Conservation (phyloP, 2,329 filamentous ascomycete species). For the Gnomoniopsis sp. region DNA sequence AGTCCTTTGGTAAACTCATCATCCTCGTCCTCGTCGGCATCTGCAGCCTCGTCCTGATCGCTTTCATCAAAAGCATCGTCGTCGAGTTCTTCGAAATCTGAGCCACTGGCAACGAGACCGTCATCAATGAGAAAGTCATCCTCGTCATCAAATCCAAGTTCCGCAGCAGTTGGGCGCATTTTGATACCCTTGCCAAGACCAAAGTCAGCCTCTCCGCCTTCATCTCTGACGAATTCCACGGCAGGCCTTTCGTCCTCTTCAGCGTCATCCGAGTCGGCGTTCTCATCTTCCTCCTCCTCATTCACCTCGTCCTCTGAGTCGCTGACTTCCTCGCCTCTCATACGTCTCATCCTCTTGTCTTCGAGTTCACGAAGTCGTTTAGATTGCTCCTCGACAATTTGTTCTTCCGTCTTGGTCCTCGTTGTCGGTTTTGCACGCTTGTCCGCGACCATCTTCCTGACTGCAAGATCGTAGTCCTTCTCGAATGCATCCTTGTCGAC, state of each 20-base stretch:
- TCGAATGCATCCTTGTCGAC: constrained; percentile 69
- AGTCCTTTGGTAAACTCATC: constrained; percentile 73
- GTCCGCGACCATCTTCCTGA: constrained; percentile 81
- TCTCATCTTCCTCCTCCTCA: constrained; percentile 33
- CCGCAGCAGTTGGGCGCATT: constrained; percentile 52
- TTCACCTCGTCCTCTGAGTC: constrained; percentile 60
- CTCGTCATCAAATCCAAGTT: constrained; percentile 82
- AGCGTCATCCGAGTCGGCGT: constrained; percentile 24
- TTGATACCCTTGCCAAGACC: constrained; percentile 59
- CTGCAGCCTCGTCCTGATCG: constrained; percentile 37
- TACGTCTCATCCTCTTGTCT: constrained; percentile 75
- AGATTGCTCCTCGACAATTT: constrained; percentile 75
- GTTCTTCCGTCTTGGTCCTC: constrained; percentile 87
- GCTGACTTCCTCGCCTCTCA: constrained; percentile 76
- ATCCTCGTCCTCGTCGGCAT: constrained; percentile 42
- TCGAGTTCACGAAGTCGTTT: constrained; percentile 76
- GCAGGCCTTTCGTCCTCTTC: constrained; percentile 31
- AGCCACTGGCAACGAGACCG: constrained; percentile 79
- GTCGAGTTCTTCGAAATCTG: constrained; percentile 56
- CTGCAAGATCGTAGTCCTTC: constrained; percentile 80
- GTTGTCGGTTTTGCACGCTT: constrained; percentile 81
- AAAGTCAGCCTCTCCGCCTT: constrained; percentile 53
- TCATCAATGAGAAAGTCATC: constrained; percentile 92
- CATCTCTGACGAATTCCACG: constrained; percentile 19
- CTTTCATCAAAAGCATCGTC: constrained; percentile 53